Base-by-base conservation (phyloP, 2,329 filamentous ascomycete genomes). In the Plectosphaerella cucumerina region DNA sequence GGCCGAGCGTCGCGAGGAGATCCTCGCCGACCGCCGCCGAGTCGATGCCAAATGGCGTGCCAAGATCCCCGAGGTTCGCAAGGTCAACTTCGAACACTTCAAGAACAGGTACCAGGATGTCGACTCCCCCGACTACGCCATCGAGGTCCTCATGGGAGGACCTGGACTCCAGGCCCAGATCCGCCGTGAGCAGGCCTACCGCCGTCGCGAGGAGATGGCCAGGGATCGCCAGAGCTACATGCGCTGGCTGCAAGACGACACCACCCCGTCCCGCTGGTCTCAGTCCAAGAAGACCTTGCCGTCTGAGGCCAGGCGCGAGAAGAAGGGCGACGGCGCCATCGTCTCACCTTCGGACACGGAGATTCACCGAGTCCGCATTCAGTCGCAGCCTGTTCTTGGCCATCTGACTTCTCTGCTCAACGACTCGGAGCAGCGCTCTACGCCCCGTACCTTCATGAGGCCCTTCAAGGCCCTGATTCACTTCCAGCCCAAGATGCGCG, bases 51-150 rank as follows among this genome's bases (percentile, higher is more conserved):
- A 71, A 53, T 71, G 68, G 69, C 66, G 67, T 1, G 58, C 66
- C 50, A 71, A 71, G 66, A 66, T 75, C 18, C 67, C 68, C 1
- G 62, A 65, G 22, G 66, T 70, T n/a, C 64, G 69, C 41, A 21
- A 22, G 41, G 17, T 20, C 21, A 47, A 58, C 35, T 57, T 55
- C 45, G 47, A 53, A 11, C 44, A 59, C 15, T 62, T 62, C 54
- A 62, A 59, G 47, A 62, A 60, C 48, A 50, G 54, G 18, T 60
- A 56, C 43, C 41, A 43, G n/a, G 43, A 44, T 0, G 50, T 56
- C 3, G 52, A 58, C 15, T 55, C 51, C 3, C 35, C 54, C 15
- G 62, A 67, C n/a, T 52, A 55, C 20, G 55, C 55, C 49, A 54
- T 60, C 17, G 58, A 60, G 33, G 58, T 59, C n/a, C 54, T 60